Evolutionary conservation across 129 eudicot genomes (phyloP), one percentile per base, ranked within the genome.

Genomic region (Chrysanthemum seticuspe): DNA sequence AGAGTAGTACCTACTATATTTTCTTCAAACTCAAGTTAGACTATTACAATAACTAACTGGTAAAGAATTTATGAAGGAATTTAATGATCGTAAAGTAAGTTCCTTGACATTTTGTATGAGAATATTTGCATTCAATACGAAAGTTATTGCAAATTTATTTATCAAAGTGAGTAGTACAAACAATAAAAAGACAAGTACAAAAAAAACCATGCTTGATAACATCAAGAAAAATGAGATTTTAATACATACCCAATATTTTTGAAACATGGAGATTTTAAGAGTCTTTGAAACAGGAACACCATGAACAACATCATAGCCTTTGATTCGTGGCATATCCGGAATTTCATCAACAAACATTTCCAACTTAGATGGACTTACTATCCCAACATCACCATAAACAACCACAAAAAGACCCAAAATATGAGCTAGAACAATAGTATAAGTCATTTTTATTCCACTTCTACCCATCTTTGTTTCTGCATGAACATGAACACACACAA

Each of bases 291-390:
- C 81, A 27, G 74, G 81, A 62, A 70, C 62, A 13, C 86, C 92
- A 63, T 93, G 73, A 47, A 63, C 62, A 66, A 72, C 16, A 67
- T 81, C 54, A 74, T 74, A 93, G 9, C 89, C 98, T 62, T 68
- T 72, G 80, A 89, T 77, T 76, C 82, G 86, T 62, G 97, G 98
- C 82, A 93, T 83, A 82, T 87, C 86, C n/a, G 90, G 92, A 77
- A 89, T 77, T 76, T 87, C 87, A 64, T 93, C 98, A 5, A 93
- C 98, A 71, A 89, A 93, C 95, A 80, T 84, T 71, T 79, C 74
- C 84, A 93, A 29, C 71, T 70, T 29, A 16, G 87, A 77, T 77
- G 86, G 80, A 51, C 29, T 72, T 14, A 86, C 34, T 1, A 87
- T 72, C 73, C 66, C 60, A 53, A 66, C 87, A 27, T 72, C 83